Percentiles rank a stretch among this genome's conserved stretches.
These are phyloP conservation scores for Boeremia lycopersici DNA, from an alignment of 2,329 filamentous ascomycete genomes.

Conservation along the genomic window DNA sequence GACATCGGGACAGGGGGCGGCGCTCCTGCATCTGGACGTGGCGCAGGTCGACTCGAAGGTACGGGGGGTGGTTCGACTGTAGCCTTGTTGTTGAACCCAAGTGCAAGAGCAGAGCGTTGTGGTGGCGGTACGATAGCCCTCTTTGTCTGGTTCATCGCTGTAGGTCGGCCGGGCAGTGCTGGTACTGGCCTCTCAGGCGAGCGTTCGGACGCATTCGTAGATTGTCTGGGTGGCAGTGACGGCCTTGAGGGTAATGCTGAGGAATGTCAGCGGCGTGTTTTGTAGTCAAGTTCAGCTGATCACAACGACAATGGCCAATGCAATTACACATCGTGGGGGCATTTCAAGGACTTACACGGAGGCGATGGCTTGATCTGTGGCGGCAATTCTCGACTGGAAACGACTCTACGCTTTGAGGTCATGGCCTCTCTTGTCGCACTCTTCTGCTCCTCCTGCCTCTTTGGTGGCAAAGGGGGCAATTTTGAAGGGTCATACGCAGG, in stretches of 20 bases:
- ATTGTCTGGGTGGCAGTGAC: constrained; percentile 28
- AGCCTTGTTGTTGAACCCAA: constrained; percentile 54
- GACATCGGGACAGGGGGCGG: constrained; percentile 60
- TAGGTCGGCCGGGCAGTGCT: constrained; percentile 22
- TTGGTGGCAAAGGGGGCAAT: constrained; percentile 62
- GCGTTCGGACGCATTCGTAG: constrained; percentile 12
- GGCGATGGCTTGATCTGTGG: constrained; percentile 36
- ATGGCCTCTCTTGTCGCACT: constrained; percentile 46
- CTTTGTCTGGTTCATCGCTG: constrained; percentile 13
- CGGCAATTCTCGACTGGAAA: constrained; percentile 32
- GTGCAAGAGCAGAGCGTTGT: constrained; percentile 53
- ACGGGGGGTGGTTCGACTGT: constrained; percentile 39
- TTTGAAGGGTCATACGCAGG: constrained; percentile 63
- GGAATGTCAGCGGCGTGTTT: neutral
- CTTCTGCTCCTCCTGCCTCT: constrained; percentile 49
- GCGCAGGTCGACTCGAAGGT: constrained; percentile 32
- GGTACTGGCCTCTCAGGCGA: constrained; percentile 23
- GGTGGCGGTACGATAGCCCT: constrained; percentile 39
- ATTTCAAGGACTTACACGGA: constrained; percentile 23
- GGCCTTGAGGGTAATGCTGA: constrained; percentile 27
- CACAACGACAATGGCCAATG: no score
- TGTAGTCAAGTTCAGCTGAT: neutral
- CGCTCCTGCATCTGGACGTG: constrained; percentile 20
- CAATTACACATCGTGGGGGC: neutral
- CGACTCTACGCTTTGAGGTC: constrained; percentile 41